Conservation (phyloP, 176 grass and related monocot genomes). For the Phoenix roebelenii region DNA sequence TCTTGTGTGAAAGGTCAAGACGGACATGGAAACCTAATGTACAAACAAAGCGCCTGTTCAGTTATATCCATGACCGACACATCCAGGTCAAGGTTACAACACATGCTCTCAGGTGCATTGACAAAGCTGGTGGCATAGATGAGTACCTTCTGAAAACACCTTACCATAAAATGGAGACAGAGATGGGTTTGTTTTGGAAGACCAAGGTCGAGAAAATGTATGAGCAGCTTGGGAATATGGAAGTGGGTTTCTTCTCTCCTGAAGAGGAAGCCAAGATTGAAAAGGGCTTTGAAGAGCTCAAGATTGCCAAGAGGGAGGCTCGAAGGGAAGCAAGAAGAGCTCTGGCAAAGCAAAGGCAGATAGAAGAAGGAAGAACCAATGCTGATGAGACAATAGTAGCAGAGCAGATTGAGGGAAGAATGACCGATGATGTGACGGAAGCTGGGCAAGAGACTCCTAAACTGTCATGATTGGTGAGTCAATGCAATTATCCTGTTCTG, state of each 20-base stretch:
- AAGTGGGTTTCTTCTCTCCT: conserved; percentile 59
- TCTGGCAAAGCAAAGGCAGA: conserved; percentile 39
- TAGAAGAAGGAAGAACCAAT: conserved; percentile 22
- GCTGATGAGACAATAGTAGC: conserved; percentile 16
- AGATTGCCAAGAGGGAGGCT: conserved; percentile 35
- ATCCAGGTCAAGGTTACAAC: conserved; percentile 84
- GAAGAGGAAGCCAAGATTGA: conserved; percentile 72
- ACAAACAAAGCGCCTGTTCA: conserved; percentile 88
- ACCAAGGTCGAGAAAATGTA: conserved; percentile 91
- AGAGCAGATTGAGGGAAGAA: conserved; percentile 21
- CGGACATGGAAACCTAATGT: conserved; percentile 90
- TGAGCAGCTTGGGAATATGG: conserved; percentile 49
- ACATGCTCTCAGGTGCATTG: conserved; percentile 90
- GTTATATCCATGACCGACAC: conserved; percentile 81
- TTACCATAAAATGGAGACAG: conserved; percentile 83
- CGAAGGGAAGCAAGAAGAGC: conserved; percentile 40
- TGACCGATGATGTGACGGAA: conserved; percentile 14
- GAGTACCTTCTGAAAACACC: conserved; percentile 93
- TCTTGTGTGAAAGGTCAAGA: conserved; percentile 53
- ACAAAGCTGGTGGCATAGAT: conserved; percentile 93
- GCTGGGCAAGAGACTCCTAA: conserved; percentile 10
- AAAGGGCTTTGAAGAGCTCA: conserved; percentile 42
- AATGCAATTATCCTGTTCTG: background rate
- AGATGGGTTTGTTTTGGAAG: conserved; percentile 76
- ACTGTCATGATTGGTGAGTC: conserved; percentile 25